Base-by-base conservation (phyloP, 176 grass and related monocot species). In the Juncus effusus region DNA sequence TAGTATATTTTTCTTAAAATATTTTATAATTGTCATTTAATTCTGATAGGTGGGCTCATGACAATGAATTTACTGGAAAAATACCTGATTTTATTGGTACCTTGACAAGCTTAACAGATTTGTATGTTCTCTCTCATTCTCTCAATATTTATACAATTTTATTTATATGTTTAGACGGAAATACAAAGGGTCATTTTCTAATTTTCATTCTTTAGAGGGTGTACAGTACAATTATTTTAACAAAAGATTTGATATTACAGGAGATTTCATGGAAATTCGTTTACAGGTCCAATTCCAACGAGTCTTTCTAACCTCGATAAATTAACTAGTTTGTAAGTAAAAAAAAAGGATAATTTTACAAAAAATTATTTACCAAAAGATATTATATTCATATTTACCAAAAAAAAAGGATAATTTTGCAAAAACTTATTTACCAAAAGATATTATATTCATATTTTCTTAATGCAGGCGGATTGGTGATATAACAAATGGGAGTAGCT, bases 251-350 rank as follows among this genome's bases (percentile, higher is more conserved):
- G 15, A 40, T 70, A 61, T 55, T 74, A 16, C 59, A 94, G 85
- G 73, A 72, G 81, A 54, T 83, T 94, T 56, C 85, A 94, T 62
- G 89, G 89, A 0, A 94, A 88, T 77, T 83, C 76, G 38, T 94
- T 94, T 60, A 50, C 84, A 78, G 89, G 85, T 72, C 79, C 85
- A 44, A 45, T 94, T 78, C 89, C 85, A 47, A 7, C 59, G n/a
- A 85, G 63, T 70, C 11, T 94, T 72, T 75, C 85, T 10, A 89
- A 76, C 56, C 85, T 94, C 7, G 11, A 4, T 42, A 39, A 83
- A 51, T 37, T 94, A 55, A 75, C 37, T 66, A 54, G 1, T 51
- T 68, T 94, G 85, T 94, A 85, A 88, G 84, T 78, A 11, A 4
- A 3, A 47, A 45, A 47, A 47, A 47, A 9, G 9, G 9, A 47